Evolutionary conservation across 192 early-diverging fungal species (phyloP), one percentile per base, ranked within the genome.

Genomic region (Glomus cerebriforme): DNA sequence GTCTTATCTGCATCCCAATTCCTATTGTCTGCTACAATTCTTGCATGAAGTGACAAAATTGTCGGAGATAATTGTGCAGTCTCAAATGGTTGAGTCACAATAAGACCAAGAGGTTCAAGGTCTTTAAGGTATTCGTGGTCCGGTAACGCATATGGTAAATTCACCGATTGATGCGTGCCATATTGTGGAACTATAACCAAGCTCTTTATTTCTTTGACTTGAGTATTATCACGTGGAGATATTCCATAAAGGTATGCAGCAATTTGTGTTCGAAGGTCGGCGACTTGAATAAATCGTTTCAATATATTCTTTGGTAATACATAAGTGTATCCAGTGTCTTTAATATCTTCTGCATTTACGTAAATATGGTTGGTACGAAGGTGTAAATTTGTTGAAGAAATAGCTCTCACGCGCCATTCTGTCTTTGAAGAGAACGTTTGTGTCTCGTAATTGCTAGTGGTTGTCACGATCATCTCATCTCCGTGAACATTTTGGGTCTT

Each of bases 361-460:
- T 96, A 98, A 82, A 99, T 93, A 83, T 98, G 95, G 82, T 97
- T 95, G 5, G 97, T 98, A 78, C 97, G 94, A 73, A 98, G 84
- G 73, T 95, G 93, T 82, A 99, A 83, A 83, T 98, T 98, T 75
- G 97, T 97, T 10, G 96, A 93, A 4, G 98, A 95, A 69, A 99
- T 95, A n/a, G 98, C 97, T 58, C 98, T 92, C 62, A 97, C 91
- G 75, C 98, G 95, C 98, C 98, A 99, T 83, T 99, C 98, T 7
- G 97, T 98, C 88, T 99, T 98, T 60, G 96, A 98, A n/a, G 93
- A 90, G 84, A 99, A 99, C 5, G 95, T 95, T 86, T 97, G 94
- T 7, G 94, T 92, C 86, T 98, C 98, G 81, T 98, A 99, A 78
- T 96, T 95, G 77, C 95, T 96, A 4, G 96, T 98, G 7, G 97